A percentile compares a stretch with the other conserved stretches of the same genome.
Evolutionary conservation across 139 green algal species (phyloP).

Genomic region (Tetradesmus obliquus): DNA sequence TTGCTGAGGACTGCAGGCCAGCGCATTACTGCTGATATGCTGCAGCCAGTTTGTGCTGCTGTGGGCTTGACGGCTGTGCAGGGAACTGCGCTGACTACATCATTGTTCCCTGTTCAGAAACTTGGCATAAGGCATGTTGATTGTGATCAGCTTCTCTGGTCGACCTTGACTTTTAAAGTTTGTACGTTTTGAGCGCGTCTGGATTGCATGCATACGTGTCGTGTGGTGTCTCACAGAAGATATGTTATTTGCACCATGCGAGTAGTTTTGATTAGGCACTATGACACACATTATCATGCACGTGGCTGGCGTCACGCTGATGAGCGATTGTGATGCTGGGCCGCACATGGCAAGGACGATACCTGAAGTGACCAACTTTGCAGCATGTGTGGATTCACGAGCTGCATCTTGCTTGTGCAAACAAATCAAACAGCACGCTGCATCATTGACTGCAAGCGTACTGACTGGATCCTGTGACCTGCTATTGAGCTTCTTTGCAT

Average conservation of each 20-base stretch:
- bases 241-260: too few relatives aligned
- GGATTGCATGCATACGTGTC: too few relatives aligned
- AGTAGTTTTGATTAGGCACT: too few relatives aligned
- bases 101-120: too few relatives aligned
- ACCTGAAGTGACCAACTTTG: neutral
- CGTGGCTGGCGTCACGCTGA: neutral
- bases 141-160: too few relatives aligned
- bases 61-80: neutral
- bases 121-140: too few relatives aligned
- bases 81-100: too few relatives aligned
- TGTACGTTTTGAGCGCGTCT: too few relatives aligned
- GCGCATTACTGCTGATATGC: neutral
- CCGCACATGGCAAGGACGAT: neutral
- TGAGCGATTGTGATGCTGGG: neutral
- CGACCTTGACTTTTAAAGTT: too few relatives aligned
- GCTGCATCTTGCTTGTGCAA: neutral
- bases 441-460: neutral
- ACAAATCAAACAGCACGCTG: neutral
- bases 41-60: neutral
- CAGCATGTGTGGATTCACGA: neutral
- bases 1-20: too few relatives aligned
- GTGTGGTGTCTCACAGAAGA: too few relatives aligned
- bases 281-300: neutral
- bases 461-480: neutral
- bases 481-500: neutral